Evolutionary conservation across 768 basidiomycete genomes (phyloP).

Genomic region (Wakefieldia striispora): DNA sequence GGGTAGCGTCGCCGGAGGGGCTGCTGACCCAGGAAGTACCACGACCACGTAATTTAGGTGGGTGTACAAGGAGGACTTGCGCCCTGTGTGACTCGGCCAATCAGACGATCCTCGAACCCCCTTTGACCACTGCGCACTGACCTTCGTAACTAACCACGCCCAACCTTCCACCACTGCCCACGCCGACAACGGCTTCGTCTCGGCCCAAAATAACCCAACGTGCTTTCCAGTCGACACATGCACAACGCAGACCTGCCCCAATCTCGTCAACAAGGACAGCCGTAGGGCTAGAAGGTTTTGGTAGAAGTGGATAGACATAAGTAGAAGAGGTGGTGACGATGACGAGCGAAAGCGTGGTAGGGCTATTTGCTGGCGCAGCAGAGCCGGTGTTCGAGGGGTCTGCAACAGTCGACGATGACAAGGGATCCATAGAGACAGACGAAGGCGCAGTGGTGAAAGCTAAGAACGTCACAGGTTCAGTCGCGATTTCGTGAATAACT

Average conservation of each 20-base stretch:
- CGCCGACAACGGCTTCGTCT: constrained; percentile 90
- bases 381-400: constrained; percentile 16
- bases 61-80: constrained; percentile 72
- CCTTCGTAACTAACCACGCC: constrained; percentile 93
- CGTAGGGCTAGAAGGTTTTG: constrained; percentile 63
- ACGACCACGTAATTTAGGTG: constrained; percentile 87
- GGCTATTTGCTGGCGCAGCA: constrained; percentile 16
- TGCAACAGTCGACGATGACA: constrained; percentile 11
- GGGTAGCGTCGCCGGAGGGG: constrained; percentile 50
- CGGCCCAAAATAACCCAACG: constrained; percentile 79
- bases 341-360: constrained; percentile 61
- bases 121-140: constrained; percentile 22
- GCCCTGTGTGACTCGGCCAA: constrained; percentile 13
- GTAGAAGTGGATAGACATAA: constrained; percentile 70
- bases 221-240: constrained; percentile 71
- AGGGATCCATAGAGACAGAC: constrained; percentile 23
- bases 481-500: constrained; percentile 75
- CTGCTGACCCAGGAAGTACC: constrained; percentile 80
- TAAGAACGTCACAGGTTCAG: constrained; percentile 90
- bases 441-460: constrained; percentile 60
- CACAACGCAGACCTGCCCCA: constrained; percentile 83
- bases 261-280: constrained; percentile 80
- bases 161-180: constrained; percentile 76
- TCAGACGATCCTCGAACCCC: not conserved
- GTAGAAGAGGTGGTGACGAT: constrained; percentile 88